A percentile compares a stretch with the other conserved stretches of the same genome.
phyloP scores from a whole-genome alignment of 106 monocot genomes.

The Acorus calamus region DNA sequence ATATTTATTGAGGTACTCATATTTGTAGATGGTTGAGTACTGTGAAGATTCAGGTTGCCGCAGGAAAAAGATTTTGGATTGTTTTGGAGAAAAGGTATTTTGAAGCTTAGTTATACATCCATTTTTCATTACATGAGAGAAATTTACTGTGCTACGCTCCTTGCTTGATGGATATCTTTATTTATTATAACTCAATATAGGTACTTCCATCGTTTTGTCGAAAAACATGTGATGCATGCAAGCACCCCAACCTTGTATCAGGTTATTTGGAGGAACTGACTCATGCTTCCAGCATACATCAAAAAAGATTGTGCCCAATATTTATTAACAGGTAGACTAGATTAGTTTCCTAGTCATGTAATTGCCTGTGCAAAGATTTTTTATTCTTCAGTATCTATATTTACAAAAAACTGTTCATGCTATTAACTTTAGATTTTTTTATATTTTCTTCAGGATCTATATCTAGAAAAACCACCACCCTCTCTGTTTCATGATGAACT shows the following conservation, averaged over 20 bases:
- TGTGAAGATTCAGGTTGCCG: constrained; percentile 82
- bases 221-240: constrained; percentile 83
- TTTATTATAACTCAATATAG: constrained; percentile 18
- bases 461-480: too few relatives aligned
- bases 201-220: constrained; percentile 52
- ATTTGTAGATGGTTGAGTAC: constrained; percentile 72
- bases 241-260: constrained; percentile 47
- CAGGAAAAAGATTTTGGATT: constrained; percentile 66
- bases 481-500: too few relatives aligned
- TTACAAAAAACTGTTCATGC: too few relatives aligned
- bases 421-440: too few relatives aligned
- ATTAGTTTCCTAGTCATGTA: too few relatives aligned
- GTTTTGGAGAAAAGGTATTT: constrained; percentile 87
- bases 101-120: background rate
- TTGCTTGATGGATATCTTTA: background rate
- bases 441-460: too few relatives aligned
- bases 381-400: too few relatives aligned
- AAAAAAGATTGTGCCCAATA: constrained; percentile 30
- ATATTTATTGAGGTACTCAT: background rate
- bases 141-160: background rate
- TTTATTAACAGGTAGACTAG: constrained; percentile 46
- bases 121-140: background rate
- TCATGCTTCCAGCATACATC: constrained; percentile 18
- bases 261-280: constrained; percentile 38
- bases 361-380: too few relatives aligned